Evolutionary conservation across 805 yeast species (phyloP), one percentile per base, ranked within the genome.

Genomic region (Ogataea pignaliae): DNA sequence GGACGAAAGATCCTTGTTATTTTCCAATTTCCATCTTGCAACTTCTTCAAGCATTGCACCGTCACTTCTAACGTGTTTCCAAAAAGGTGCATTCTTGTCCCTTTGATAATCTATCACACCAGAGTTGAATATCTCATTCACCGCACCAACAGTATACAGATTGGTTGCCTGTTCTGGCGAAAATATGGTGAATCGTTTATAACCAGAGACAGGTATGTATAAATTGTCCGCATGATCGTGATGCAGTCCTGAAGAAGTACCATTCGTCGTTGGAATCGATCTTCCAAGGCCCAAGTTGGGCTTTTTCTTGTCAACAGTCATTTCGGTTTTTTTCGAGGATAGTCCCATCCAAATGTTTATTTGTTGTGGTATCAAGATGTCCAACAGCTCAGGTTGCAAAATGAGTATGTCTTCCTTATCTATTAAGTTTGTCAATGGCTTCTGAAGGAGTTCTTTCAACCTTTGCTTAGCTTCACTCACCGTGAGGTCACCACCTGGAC

Each of bases 141-240:
- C 66, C 17, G 70, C 67, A 0, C 91, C 93, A n/a, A 79, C 78
- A 0, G 89, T 83, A 59, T 73, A 72, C 59, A 85, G 63, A 45
- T 72, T 72, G 2, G 60, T 60, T 0, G 83, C 88, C 54, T 79
- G 85, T 21, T 66, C 65, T 1, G 93, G 91, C 5, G 82, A 68
- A 55, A 73, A 83, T 6, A 85, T 53, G 0, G 90, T 83, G 59
- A 85, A 85, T 47, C 89, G 59, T 54, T 85, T 85, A 8, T 53
- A 56, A 0, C 91, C 93, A 26, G 71, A 63, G 1, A 79, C 56
- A 1, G 85, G 76, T 4, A 84, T 68, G 57, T 85, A 85, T 31
- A 85, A 64, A 54, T 85, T 85, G 56, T 84, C 90, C 1, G 90
- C 87, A 61, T 84, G 90, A 58, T 85, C 91, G 58, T 85, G 91